Percentiles rank a stretch among this genome's conserved stretches.
Conservation (phyloP, 768 basidiomycete genomes). For the Macrolepiota albuminosa region DNA sequence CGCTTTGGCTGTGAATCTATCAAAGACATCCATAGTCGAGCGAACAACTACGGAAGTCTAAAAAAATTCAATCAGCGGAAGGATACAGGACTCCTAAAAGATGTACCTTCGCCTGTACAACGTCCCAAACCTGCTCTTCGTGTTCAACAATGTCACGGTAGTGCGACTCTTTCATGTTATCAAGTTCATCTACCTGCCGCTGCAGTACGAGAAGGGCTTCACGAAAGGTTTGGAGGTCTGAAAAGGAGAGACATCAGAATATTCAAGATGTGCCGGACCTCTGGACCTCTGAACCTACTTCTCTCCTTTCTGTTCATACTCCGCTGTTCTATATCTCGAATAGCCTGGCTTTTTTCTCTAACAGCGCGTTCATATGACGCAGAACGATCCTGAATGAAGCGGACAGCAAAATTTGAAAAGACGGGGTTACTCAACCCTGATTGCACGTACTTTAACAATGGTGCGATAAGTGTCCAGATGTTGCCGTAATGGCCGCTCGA, state of each 20-base stretch:
- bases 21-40: slow-evolving; percentile 90
- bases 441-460: slow-evolving; percentile 54
- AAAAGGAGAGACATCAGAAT: slow-evolving; percentile 9
- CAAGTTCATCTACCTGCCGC: slow-evolving; percentile 87
- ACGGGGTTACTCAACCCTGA: background rate
- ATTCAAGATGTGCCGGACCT: background rate
- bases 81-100: background rate
- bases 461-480: slow-evolving; percentile 77
- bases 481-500: slow-evolving; percentile 86
- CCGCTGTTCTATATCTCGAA: slow-evolving; percentile 79
- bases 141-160: slow-evolving; percentile 88
- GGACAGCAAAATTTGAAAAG: background rate
- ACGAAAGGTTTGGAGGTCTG: slow-evolving; percentile 86
- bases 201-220: slow-evolving; percentile 79
- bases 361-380: slow-evolving; percentile 77
- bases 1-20: slow-evolving; percentile 83
- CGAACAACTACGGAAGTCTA: slow-evolving; percentile 80
- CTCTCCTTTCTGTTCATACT: slow-evolving; percentile 84
- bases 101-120: slow-evolving; percentile 76
- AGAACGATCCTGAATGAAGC: slow-evolving; percentile 64
- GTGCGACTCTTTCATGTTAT: slow-evolving; percentile 78
- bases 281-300: slow-evolving; percentile 45
- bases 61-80: slow-evolving; percentile 9
- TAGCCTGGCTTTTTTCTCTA: slow-evolving; percentile 78
- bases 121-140: slow-evolving; percentile 95